Percentiles rank a stretch among this genome's conserved stretches.
Evolutionary conservation across 495 filamentous ascomycete species (phyloP).

Genomic region (Aspergillus indologenus): DNA sequence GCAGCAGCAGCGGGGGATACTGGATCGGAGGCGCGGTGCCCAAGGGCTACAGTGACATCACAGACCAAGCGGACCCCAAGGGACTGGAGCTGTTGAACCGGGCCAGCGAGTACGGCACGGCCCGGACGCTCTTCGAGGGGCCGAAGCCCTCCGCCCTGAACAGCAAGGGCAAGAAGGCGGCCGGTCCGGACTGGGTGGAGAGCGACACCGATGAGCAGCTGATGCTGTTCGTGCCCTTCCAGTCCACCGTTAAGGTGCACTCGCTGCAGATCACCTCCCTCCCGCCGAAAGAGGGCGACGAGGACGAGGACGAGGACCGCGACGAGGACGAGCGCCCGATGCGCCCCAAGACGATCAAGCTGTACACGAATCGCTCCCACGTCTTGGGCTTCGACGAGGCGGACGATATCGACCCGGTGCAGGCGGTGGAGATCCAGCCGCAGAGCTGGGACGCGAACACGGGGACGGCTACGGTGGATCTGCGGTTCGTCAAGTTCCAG

Average conservation of each 20-base stretch:
- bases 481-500: constrained; percentile 97
- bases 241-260: constrained; percentile 84
- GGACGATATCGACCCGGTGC: constrained; percentile 75
- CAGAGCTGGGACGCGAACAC: constrained; percentile 83
- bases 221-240: constrained; percentile 90
- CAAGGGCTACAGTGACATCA: constrained; percentile 79
- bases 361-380: constrained; percentile 83
- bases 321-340: constrained; percentile 74
- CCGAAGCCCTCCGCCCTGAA: constrained; percentile 67
- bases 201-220: constrained; percentile 98
- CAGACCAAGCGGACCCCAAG: constrained; percentile 71
- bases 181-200: constrained; percentile 83
- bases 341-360: constrained; percentile 77
- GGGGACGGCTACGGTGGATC: constrained; percentile 74
- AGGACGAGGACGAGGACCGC: constrained; percentile 31
- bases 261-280: constrained; percentile 86
- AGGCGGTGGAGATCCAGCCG: constrained; percentile 66
- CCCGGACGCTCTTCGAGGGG: constrained; percentile 67
- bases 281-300: constrained; percentile 46
- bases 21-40: constrained; percentile 77
- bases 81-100: constrained; percentile 85
- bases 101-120: constrained; percentile 64
- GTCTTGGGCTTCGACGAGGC: constrained; percentile 95
- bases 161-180: constrained; percentile 50
- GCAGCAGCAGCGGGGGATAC: constrained; percentile 36